Base-by-base conservation (phyloP, 2,329 filamentous ascomycete species). In the Epichloe bromicola region DNA sequence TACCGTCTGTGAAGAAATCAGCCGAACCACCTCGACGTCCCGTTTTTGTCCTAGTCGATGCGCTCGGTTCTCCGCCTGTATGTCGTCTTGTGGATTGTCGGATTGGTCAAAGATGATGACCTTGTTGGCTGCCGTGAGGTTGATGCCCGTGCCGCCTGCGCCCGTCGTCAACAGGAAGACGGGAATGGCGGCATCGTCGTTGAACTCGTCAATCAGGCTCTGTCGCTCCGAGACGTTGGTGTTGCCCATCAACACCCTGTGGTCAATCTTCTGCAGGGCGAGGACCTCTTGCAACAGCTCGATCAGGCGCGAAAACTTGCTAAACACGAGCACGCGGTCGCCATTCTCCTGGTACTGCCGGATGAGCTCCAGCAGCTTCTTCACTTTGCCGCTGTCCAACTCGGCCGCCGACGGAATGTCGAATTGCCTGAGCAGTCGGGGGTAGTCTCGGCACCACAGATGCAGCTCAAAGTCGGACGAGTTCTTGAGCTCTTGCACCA, bases 61-160 rank as follows among this genome's bases (percentile, higher is more conserved):
- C 0, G 93, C 93, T 17, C 93, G 83, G 65, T 98, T 97, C 72
- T 97, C 93, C 0, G 93, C 93, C 66, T 98, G 93, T n/a, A 95
- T 83, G 63, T 98, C 93, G 59, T 97, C 91, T 64, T 98, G 93
- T 0, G 93, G 93, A 60, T 98, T 98, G 70, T 96, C 95, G n/a
- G 84, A 88, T 56, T 86, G 86, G 67, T 98, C 93, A 65, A 97
- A 96, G 61, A 98, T 93, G 67, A 98, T 81, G 59, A 98, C 91
- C 69, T 96, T 97, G 72, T 97, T 97, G 4, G 93, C 93, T 37
- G 86, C 87, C 7, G 91, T 93, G 50, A 98, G 71, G 67, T 98
- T 98, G 71, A 98, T 94, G 40, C 93, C 93, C 0, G 91, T 93
- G n/a, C 93, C 93, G 49, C 93, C 93, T 0, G 91, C 90, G 54